Evolutionary conservation across 1,284 basidiomycete species (phyloP), one percentile per base, ranked within the genome.

Genomic region (Ganoderma resinaceum): DNA sequence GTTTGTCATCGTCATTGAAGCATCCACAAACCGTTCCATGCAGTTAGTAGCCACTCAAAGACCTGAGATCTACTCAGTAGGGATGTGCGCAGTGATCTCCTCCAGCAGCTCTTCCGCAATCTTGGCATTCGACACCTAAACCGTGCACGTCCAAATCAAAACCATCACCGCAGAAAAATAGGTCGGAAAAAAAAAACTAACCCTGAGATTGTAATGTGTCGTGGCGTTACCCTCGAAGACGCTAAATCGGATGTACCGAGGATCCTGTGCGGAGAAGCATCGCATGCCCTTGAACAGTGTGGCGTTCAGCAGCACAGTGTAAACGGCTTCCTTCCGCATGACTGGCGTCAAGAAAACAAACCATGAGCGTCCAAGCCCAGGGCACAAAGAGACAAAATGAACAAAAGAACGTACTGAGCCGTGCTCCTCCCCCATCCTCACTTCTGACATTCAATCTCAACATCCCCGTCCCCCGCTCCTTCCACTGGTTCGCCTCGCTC

Each of bases 261-360:
- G 91, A 75, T 94, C 93, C 81, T 95, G 89, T 67, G 93, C 89
- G 76, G 93, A 78, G 71, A 86, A 84, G 79, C 91, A 93, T 63
- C 86, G 86, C 94, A 97, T 96, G 26, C 95, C 95, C 72, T 86
- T 84, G 85, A 97, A 98, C 60, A 98, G 84, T 42, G 91, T 87
- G 49, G 94, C 90, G 76, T 98, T 98, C 65, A 98, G 84, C 65
- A 98, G 82, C 60, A 98, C 81, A 0, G 94, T 86, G 76, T 94
- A 89, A 12, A 97, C 95, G 1, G 95, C 96, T 75, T 98, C 96
- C 74, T 97, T 95, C 67, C 96, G 89, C 96, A 98, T 98, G 46
- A 98, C 96, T 96, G 63, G 31, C 20, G 33, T 26, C 37, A 40
- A 63, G 12, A 26, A n/a, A 23, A 43, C 33, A 63, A 2, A 26